A percentile compares a stretch with the other conserved stretches of the same genome.
phyloP scores from a whole-genome alignment of 73 alveolate species.

The Paramecium octaurelia region DNA sequence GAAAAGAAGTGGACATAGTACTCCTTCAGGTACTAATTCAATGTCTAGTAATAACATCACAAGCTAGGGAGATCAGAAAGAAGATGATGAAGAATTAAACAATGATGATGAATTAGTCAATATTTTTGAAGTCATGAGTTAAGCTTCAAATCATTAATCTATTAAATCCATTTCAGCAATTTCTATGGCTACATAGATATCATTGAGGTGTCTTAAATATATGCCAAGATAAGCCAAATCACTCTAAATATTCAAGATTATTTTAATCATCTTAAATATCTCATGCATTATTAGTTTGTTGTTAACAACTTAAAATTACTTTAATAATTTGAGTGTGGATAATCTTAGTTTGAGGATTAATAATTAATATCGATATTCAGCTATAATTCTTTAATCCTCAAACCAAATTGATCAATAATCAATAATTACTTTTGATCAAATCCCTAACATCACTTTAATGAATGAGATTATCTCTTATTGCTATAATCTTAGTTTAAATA shows the following conservation, averaged over 20 bases:
- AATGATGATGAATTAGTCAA: constrained; percentile 43
- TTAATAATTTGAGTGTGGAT: background rate
- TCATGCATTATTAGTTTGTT: background rate
- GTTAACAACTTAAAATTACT: constrained; percentile 21
- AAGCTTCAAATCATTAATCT: constrained; percentile 39
- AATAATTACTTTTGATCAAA: background rate
- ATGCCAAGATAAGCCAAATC: constrained; percentile 38
- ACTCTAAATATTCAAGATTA: background rate
- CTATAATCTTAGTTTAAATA: background rate
- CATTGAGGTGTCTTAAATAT: constrained; percentile 10
- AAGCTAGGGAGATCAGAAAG: background rate
- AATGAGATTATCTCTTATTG: background rate
- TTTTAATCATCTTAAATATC: background rate
- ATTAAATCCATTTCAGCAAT: constrained; percentile 45
- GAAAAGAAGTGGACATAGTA: background rate
- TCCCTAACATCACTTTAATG: background rate
- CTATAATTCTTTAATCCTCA: background rate
- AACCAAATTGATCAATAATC: background rate
- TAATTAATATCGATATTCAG: background rate
- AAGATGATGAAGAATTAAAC: constrained; percentile 34
- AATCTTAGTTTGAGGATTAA: background rate
- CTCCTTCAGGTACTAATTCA: constrained; percentile 4
- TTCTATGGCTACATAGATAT: constrained; percentile 23
- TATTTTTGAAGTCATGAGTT: constrained; percentile 46
- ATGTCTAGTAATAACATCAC: constrained; percentile 37